phyloP scores from a whole-genome alignment of 2,329 filamentous ascomycete species.

The Fusarium subglutinans region DNA sequence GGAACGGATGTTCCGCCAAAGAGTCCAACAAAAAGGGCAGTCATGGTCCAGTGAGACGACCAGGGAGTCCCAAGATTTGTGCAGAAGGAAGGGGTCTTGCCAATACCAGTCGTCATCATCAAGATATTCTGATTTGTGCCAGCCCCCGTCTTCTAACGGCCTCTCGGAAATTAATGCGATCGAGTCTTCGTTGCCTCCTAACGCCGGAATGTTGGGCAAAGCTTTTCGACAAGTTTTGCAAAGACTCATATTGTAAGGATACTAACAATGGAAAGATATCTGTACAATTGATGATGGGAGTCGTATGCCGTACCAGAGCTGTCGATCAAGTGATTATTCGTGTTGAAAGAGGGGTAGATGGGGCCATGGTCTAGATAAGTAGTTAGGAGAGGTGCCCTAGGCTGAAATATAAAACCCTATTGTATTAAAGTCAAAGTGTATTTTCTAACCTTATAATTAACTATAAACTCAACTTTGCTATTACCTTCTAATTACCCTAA shows the following conservation, averaged over 20 bases:
- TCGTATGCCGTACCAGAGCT: too few species aligned
- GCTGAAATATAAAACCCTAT: too few species aligned
- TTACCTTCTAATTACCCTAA: too few species aligned
- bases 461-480: too few species aligned
- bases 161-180: rapidly evolving
- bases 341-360: too few species aligned
- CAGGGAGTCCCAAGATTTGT: rapidly evolving
- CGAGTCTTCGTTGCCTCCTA: rapidly evolving
- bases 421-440: too few species aligned
- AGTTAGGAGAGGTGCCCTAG: too few species aligned
- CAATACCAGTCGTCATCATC: rapidly evolving
- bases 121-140: rapidly evolving
- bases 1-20: neutral
- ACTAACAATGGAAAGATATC: too few species aligned
- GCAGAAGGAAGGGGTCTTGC: rapidly evolving
- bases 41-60: rapidly evolving
- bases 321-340: too few species aligned
- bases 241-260: neutral
- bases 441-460: too few species aligned
- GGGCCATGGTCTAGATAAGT: too few species aligned
- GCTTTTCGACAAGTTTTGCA: neutral
- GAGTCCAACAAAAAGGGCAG: neutral
- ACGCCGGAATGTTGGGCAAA: rapidly evolving
- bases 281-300: too few species aligned
- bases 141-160: rapidly evolving